phyloP scores from a whole-genome alignment of 352 stramenopile genomes.

The Vaucheria bursata region DNA sequence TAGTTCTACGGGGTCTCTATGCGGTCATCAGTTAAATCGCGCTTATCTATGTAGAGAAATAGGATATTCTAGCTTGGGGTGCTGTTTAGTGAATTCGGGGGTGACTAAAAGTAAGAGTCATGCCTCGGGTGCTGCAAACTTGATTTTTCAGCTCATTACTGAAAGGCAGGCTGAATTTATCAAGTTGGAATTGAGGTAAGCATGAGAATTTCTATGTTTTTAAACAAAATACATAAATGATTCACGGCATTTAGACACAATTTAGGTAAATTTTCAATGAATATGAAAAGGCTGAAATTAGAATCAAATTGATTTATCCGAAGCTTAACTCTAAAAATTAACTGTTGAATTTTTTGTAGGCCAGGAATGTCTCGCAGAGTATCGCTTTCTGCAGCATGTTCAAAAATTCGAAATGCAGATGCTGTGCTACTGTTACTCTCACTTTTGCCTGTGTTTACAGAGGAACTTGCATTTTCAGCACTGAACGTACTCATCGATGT shows the following conservation, averaged over 20 bases:
- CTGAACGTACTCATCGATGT: constrained; percentile 25
- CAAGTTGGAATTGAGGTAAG: too few species aligned
- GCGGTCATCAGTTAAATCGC: constrained; percentile 28
- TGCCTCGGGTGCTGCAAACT: constrained; percentile 22
- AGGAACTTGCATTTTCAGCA: constrained; percentile 20
- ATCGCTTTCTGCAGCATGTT: not conserved
- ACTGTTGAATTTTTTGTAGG: too few species aligned
- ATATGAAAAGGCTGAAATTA: too few species aligned
- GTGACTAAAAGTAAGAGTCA: constrained; percentile 33
- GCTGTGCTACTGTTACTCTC: constrained; percentile 28
- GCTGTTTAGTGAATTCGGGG: constrained; percentile 44
- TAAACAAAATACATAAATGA: too few species aligned
- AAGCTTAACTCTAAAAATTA: too few species aligned
- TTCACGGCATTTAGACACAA: too few species aligned
- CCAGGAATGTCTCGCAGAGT: not conserved
- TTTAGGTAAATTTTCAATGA: too few species aligned
- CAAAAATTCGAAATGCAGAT: constrained; percentile 39
- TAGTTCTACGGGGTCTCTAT: constrained; percentile 16
- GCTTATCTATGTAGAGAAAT: constrained; percentile 40
- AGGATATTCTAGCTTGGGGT: constrained; percentile 41
- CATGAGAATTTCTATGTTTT: too few species aligned
- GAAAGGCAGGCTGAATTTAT: constrained; percentile 13
- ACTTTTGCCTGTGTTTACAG: constrained; percentile 25
- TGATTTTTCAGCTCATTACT: constrained; percentile 42
- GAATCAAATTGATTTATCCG: too few species aligned